phyloP scores from a whole-genome alignment of 345 rosid species.

The Aquilaria yunnanensis region DNA sequence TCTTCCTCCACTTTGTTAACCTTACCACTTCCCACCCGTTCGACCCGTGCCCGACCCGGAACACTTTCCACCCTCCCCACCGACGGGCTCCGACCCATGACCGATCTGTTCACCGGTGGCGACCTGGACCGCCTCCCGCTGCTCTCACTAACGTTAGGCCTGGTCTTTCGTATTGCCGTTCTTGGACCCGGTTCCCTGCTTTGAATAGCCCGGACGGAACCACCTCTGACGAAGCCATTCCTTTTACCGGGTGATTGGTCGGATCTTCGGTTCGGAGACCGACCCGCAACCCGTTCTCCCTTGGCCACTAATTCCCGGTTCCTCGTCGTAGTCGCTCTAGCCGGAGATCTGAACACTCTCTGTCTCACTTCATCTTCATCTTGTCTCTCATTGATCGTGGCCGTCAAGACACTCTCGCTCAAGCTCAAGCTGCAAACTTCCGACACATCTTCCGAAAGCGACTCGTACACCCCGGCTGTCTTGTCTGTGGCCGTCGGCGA shows the following conservation, averaged over 20 bases:
- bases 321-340: conserved; percentile 24
- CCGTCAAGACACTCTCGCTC: conserved; percentile 58
- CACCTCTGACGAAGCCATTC: conserved; percentile 7
- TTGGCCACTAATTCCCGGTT: conserved; percentile 16
- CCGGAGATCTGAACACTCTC: conserved; percentile 45
- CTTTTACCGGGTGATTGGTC: conserved; percentile 48
- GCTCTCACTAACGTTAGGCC: conserved; percentile 47
- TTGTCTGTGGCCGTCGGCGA: conserved; percentile 3
- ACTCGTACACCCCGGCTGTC: conserved; percentile 22
- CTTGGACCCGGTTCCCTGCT: conserved; percentile 15
- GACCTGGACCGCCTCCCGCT: conserved; percentile 63
- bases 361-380: conserved; percentile 35
- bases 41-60: conserved; percentile 52
- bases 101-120: conserved; percentile 62
- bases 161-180: conserved; percentile 16
- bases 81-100: conserved; percentile 46
- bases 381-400: conserved; percentile 28
- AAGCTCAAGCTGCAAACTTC: conserved; percentile 68
- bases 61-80: conserved; percentile 40
- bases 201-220: conserved; percentile 25
- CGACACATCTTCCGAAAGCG: conserved; percentile 42
- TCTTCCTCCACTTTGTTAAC: conserved; percentile 12
- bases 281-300: conserved; percentile 26
- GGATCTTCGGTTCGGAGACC: conserved; percentile 39
- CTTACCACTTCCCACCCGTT: conserved; percentile 16